A percentile compares a stretch with the other conserved stretches of the same genome.
These are phyloP conservation scores for Plasmodium malariae DNA, from an alignment of 169 alveolate species.

Conservation along the genomic window DNA sequence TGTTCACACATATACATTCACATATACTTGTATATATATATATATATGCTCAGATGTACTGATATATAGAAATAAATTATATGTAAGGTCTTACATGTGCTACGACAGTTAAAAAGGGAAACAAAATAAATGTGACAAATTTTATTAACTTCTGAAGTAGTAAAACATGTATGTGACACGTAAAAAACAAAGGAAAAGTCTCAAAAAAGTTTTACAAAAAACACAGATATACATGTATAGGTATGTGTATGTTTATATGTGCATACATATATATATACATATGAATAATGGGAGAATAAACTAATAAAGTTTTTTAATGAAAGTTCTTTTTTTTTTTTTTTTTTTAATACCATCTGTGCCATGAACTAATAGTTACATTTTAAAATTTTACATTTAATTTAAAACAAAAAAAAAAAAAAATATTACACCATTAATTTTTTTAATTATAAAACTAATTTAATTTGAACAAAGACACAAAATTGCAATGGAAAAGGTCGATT, in stretches of 20 bases:
- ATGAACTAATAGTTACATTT: too few species aligned
- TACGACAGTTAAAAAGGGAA: not conserved
- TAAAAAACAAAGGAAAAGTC: not conserved
- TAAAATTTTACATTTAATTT: too few species aligned
- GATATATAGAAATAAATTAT: not conserved
- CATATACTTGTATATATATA: not conserved
- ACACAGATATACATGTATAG: too few species aligned
- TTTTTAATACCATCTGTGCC: too few species aligned
- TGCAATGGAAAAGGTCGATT: too few species aligned
- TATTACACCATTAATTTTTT: too few species aligned
- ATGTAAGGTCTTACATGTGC: constrained; percentile 11
- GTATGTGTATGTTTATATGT: not conserved
- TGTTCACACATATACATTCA: not conserved
- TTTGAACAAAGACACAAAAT: too few species aligned
- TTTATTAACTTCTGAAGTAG: not conserved
- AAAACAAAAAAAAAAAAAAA: too few species aligned
- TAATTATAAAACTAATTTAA: too few species aligned
- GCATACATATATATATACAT: not conserved
- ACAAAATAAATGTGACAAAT: not conserved
- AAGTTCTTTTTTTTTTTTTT: too few species aligned
- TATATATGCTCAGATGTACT: not conserved
- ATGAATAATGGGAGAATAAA: not conserved
- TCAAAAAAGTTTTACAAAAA: too few species aligned
- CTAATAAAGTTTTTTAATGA: too few species aligned
- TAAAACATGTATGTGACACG: not conserved